Evolutionary conservation across 768 basidiomycete species (phyloP), one percentile per base, ranked within the genome.

Genomic region (Cubamyces sp.): DNA sequence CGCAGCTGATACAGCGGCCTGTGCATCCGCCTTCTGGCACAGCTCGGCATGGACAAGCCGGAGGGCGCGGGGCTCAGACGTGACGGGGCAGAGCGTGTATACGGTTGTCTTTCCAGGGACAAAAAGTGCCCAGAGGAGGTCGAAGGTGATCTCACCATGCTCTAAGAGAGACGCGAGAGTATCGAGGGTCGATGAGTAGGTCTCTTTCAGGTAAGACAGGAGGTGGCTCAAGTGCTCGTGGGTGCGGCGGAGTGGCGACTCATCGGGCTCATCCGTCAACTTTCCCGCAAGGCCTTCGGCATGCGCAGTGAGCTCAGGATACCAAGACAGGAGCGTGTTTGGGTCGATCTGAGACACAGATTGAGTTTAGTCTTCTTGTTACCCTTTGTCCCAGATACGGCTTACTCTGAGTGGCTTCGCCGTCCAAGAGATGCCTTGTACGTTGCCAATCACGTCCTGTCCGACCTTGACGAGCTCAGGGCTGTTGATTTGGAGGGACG

Each of bases 401-500:
- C 63, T 5, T 67, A 85, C 85, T 73, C 84, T 81, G 11, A 87
- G 75, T 7, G 84, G 84, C 28, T 84, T 81, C 5, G 81, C 70
- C 34, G 83, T 81, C 86, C 87, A 88, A 8, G 86, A 86, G 25
- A 86, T 74, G 16, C 85, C 86, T 26, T 82, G 83, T 79, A 83
- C 84, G 5, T 79, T 75, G 56, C 80, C 76, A 60, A 88, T 82
- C 19, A 87, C 82, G 42, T 84, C 82, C 64, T 83, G 80, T 66
- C 84, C 85, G 1, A 82, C 82, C 64, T 83, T 80, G 23, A 83
- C 71, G 58, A 88, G 78, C 65, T 83, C 83, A 26, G 76, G 77
- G 66, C 84, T 87, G 73, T 86, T 86, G 71, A 88, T 73, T 57
- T 86, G 77, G 25, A 87, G 49, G 8, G 62, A 16, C 11, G 69